Percentiles rank a stretch among this genome's conserved stretches.
phyloP scores from a whole-genome alignment of 2,329 filamentous ascomycete genomes.

The Aspergillus sp. region DNA sequence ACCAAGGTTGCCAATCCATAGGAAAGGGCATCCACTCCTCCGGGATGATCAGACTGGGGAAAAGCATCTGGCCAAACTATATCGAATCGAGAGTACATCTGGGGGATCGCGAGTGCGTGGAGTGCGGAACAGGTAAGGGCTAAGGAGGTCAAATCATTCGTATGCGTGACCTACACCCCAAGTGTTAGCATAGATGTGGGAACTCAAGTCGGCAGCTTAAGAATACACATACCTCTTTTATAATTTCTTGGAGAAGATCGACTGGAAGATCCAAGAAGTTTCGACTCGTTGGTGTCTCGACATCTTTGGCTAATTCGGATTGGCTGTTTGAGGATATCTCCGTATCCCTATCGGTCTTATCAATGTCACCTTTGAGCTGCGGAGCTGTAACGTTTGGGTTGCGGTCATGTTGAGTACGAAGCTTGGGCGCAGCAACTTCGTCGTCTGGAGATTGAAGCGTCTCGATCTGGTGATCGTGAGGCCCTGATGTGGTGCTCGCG shows the following conservation, averaged over 20 bases:
- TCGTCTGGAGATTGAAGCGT: slow-evolving; percentile 11
- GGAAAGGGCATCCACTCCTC: slow-evolving; percentile 77
- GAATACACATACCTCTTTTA: slow-evolving; percentile 64
- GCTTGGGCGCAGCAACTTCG: not conserved
- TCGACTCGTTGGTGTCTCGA: slow-evolving; percentile 49
- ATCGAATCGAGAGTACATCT: slow-evolving; percentile 82
- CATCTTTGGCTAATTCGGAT: not conserved
- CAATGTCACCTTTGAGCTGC: not conserved
- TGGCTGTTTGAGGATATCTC: not conserved
- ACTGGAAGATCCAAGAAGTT: slow-evolving; percentile 72
- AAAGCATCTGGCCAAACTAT: slow-evolving; percentile 82
- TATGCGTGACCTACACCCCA: slow-evolving; percentile 65
- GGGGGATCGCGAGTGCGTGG: slow-evolving; percentile 71
- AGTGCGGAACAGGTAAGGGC: slow-evolving; percentile 76
- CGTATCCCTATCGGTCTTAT: not conserved
- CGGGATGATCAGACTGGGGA: slow-evolving; percentile 62
- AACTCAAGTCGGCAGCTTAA: not conserved
- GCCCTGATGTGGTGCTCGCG: slow-evolving; percentile 25
- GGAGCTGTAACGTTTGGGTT: not conserved
- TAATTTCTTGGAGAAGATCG: slow-evolving; percentile 74
- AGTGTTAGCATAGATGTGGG: not conserved
- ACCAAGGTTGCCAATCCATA: slow-evolving; percentile 79
- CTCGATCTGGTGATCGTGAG: slow-evolving; percentile 16
- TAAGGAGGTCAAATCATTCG: slow-evolving; percentile 76
- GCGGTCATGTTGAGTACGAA: not conserved